Evolutionary conservation across 75 land plant species (phyloP).

Genomic region (Selaginella moellendorffii): DNA sequence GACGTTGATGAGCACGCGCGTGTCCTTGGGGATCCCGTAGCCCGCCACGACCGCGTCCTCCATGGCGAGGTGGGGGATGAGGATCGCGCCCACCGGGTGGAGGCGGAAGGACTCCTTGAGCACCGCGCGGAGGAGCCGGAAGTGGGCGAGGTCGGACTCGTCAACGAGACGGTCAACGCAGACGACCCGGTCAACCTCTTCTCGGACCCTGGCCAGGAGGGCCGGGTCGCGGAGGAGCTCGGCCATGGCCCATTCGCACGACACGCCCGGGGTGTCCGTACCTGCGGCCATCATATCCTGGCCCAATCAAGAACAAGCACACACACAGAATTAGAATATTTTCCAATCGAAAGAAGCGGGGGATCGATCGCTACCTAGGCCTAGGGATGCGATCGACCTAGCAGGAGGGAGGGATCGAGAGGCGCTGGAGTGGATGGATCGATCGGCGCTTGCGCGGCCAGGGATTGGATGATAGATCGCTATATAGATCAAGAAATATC

Average conservation of each 20-base stretch:
- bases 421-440: too few species aligned
- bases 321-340: too few species aligned
- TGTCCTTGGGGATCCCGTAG: slow-evolving; percentile 19
- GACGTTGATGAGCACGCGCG: slow-evolving; percentile 17
- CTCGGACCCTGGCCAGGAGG: slow-evolving; percentile 12
- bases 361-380: too few species aligned
- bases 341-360: too few species aligned
- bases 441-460: too few species aligned
- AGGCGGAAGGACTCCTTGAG: slow-evolving; percentile 24
- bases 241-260: slow-evolving; percentile 23
- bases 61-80: slow-evolving; percentile 19
- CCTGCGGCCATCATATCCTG: slow-evolving; percentile 29
- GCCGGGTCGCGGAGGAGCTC: slow-evolving; percentile 24
- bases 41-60: slow-evolving; percentile 14
- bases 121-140: slow-evolving; percentile 10
- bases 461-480: too few species aligned
- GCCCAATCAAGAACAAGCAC: too few species aligned
- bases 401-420: too few species aligned
- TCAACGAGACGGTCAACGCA: slow-evolving; percentile 17
- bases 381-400: too few species aligned
- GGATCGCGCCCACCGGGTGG: slow-evolving; percentile 15
- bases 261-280: slow-evolving; percentile 15
- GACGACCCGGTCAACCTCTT: slow-evolving; percentile 21
- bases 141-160: slow-evolving; percentile 13
- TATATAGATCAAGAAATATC: too few species aligned